phyloP scores from a whole-genome alignment of 768 basidiomycete species.

The Mycena haematopus region DNA sequence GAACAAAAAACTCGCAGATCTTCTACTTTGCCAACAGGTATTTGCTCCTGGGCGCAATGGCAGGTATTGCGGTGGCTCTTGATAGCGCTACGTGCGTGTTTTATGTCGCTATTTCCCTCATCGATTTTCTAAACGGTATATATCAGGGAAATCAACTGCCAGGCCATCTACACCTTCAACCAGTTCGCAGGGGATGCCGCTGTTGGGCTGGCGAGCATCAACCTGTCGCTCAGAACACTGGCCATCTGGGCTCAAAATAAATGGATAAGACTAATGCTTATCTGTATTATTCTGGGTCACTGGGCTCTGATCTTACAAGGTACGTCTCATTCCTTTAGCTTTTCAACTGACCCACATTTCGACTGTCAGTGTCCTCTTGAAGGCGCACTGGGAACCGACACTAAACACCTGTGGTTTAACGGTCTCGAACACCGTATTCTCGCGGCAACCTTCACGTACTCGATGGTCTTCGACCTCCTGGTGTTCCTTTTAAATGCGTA shows the following conservation, averaged over 20 bases:
- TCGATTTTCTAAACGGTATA: neutral
- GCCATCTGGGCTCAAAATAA: conserved; percentile 41
- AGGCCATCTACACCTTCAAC: conserved; percentile 68
- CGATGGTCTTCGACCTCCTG: conserved; percentile 74
- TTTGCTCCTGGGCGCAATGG: conserved; percentile 46
- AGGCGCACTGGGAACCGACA: conserved; percentile 57
- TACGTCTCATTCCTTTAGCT: conserved; percentile 30
- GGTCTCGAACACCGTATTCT: conserved; percentile 64
- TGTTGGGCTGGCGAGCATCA: conserved; percentile 58
- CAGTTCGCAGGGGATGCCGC: conserved; percentile 56
- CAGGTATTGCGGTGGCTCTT: conserved; percentile 56
- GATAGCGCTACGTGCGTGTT: conserved; percentile 50
- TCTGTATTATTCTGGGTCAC: conserved; percentile 50
- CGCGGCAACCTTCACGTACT: conserved; percentile 76
- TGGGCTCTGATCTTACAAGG: conserved; percentile 46
- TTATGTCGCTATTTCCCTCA: neutral
- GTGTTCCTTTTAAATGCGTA: conserved; percentile 66
- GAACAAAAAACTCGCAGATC: conserved; percentile 34
- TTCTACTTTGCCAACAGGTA: conserved; percentile 57
- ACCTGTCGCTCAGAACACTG: conserved; percentile 56
- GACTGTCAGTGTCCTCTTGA: conserved; percentile 57
- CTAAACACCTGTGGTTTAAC: conserved; percentile 60
- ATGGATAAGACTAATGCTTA: conserved; percentile 41
- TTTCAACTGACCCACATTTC: neutral
- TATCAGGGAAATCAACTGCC: conserved; percentile 61